A percentile compares a stretch with the other conserved stretches of the same genome.
Evolutionary conservation across 805 yeast species (phyloP).

Genomic region (Martiniozyma abietophila): DNA sequence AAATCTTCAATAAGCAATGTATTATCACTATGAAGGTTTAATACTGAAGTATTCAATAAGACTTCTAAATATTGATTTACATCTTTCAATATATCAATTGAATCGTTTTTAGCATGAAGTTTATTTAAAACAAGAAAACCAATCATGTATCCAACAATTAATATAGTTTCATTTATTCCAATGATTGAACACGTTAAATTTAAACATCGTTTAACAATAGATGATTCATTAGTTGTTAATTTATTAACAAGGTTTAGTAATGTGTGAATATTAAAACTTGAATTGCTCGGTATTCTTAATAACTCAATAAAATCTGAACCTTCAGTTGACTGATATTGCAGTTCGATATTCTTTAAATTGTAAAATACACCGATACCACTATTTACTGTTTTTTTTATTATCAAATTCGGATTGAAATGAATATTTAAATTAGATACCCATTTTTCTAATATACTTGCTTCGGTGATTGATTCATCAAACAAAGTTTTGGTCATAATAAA

Average conservation of each 20-base stretch:
- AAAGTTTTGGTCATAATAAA: background rate
- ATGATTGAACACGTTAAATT: slow-evolving; percentile 10
- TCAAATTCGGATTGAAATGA: slow-evolving; percentile 8
- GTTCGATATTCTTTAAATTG: slow-evolving; percentile 2
- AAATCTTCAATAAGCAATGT: slow-evolving; percentile 19
- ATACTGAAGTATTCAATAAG: slow-evolving; percentile 26
- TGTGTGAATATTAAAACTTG: slow-evolving; percentile 26
- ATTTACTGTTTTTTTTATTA: slow-evolving; percentile 10
- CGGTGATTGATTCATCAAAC: slow-evolving; percentile 4
- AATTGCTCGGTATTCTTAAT: slow-evolving; percentile 29
- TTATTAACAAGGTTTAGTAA: no score
- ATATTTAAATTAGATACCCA: slow-evolving; percentile 13
- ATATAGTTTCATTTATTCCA: slow-evolving; percentile 19
- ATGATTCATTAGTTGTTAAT: slow-evolving; percentile 14
- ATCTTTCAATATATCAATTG: background rate
- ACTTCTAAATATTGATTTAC: slow-evolving; percentile 27
- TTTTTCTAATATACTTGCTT: background rate
- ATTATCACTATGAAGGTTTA: slow-evolving; percentile 22
- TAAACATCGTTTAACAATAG: slow-evolving; percentile 15
- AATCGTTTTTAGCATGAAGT: background rate
- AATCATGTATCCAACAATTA: slow-evolving; percentile 20
- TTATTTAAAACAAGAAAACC: slow-evolving; percentile 14
- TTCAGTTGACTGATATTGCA: background rate
- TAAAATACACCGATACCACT: slow-evolving; percentile 31
- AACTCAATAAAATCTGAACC: slow-evolving; percentile 22